These are phyloP conservation scores for Fusarium haematococcum DNA, from an alignment of 2,329 filamentous ascomycete genomes.

Conservation along the genomic window DNA sequence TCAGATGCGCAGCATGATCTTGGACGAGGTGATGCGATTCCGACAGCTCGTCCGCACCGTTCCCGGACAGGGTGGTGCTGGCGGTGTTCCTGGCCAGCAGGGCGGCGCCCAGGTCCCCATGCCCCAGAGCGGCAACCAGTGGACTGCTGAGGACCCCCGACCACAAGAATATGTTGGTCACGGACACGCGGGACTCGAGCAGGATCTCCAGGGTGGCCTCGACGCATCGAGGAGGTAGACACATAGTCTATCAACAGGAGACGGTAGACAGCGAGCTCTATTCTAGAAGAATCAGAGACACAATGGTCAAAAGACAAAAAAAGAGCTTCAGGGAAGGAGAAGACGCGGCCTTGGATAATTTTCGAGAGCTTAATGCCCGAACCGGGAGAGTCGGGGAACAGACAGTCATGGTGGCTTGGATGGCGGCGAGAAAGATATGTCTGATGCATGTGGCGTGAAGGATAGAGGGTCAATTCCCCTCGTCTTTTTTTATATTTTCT, in stretches of 20 bases:
- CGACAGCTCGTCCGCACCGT: conserved; percentile 70
- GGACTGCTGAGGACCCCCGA: conserved; percentile 70
- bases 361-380: conserved; percentile 34
- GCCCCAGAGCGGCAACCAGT: conserved; percentile 62
- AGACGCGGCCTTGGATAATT: conserved; percentile 12
- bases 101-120: conserved; percentile 62
- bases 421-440: conserved; percentile 10
- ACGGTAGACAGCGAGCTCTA: conserved; percentile 1
- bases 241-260: background rate
- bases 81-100: conserved; percentile 52
- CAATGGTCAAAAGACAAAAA: conserved; percentile 15
- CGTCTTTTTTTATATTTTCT: conserved; percentile 32
- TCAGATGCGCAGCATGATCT: conserved; percentile 97
- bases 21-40: conserved; percentile 93
- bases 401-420: conserved; percentile 3
- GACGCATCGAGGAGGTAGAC: conserved; percentile 46
- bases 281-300: conserved; percentile 13
- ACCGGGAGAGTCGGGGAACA: background rate
- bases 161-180: conserved; percentile 68
- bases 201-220: conserved; percentile 66
- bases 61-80: conserved; percentile 52
- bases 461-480: conserved; percentile 15
- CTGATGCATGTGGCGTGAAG: conserved; percentile 11
- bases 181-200: conserved; percentile 63
- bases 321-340: background rate